Percentiles rank a stretch among this genome's conserved stretches.
Evolutionary conservation across 306 rosid species (phyloP).

Genomic region (Dalbergia cochinchinensis): DNA sequence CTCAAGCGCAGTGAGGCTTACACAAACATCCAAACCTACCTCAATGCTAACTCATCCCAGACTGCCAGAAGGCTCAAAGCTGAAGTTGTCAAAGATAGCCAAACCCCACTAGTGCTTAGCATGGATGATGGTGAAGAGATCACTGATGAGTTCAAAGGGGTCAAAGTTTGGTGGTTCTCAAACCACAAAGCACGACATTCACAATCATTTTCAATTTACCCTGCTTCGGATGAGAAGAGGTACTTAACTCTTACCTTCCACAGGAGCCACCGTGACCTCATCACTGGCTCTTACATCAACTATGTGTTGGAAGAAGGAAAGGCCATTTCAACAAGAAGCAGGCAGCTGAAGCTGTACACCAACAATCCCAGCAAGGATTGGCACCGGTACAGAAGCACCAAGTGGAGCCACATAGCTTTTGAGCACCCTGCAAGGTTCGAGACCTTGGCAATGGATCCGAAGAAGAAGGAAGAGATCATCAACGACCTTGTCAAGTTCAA

Average conservation of each 20-base stretch:
- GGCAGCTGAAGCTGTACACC: conserved; percentile 51
- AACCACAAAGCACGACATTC: neutral
- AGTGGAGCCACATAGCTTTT: conserved; percentile 62
- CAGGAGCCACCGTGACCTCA: conserved; percentile 44
- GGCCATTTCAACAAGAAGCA: conserved; percentile 12
- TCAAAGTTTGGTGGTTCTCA: conserved; percentile 60
- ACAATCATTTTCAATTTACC: neutral
- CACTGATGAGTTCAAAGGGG: conserved; percentile 50
- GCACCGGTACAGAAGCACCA: conserved; percentile 11
- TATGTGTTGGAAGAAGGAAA: conserved; percentile 47
- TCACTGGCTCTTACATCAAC: conserved; percentile 48
- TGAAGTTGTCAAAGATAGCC: conserved; percentile 50
- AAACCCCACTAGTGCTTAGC: conserved; percentile 48
- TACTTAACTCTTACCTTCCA: conserved; percentile 56
- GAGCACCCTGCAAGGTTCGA: conserved; percentile 69
- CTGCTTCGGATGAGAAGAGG: conserved; percentile 48
- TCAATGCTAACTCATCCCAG: conserved; percentile 44
- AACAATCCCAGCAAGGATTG: conserved; percentile 46
- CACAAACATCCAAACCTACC: conserved; percentile 50
- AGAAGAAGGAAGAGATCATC: conserved; percentile 56
- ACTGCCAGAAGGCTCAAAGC: conserved; percentile 60
- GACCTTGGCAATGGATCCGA: conserved; percentile 63
- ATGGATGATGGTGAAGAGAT: conserved; percentile 69
- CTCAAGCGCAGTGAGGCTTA: conserved; percentile 50
- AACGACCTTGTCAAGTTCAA: conserved; percentile 55